phyloP scores from a whole-genome alignment of 2,329 filamentous ascomycete genomes.

The Cercospora sp. region DNA sequence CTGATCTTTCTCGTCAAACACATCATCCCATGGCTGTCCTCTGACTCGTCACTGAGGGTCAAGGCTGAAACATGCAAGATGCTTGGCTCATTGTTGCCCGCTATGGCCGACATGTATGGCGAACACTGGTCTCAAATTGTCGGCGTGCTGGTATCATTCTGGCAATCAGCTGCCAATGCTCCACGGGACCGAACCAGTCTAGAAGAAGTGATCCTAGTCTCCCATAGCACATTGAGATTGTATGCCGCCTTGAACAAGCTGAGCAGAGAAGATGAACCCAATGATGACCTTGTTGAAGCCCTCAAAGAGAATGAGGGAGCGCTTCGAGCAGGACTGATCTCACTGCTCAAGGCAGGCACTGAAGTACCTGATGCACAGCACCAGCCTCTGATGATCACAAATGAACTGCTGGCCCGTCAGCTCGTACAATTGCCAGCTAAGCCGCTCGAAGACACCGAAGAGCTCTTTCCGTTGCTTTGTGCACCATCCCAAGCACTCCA shows the following conservation, averaged over 20 bases:
- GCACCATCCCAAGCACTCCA: conserved; percentile 75
- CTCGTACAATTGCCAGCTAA: conserved; percentile 64
- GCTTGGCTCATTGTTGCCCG: conserved; percentile 63
- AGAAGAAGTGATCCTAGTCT: conserved; percentile 41
- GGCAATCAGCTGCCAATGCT: conserved; percentile 29
- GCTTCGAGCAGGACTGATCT: conserved; percentile 60
- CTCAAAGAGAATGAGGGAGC: conserved; percentile 61
- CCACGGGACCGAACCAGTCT: conserved; percentile 12
- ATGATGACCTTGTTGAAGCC: conserved; percentile 81
- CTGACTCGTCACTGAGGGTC: conserved; percentile 50
- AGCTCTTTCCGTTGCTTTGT: conserved; percentile 74
- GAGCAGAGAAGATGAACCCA: conserved; percentile 60
- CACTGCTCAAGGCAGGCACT: conserved; percentile 57
- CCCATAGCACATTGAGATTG: conserved; percentile 73
- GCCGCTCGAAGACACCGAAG: conserved; percentile 53
- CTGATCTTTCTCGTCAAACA: conserved; percentile 81
- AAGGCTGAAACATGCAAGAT: conserved; percentile 58
- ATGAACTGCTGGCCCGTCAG: conserved; percentile 70
- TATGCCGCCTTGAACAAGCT: conserved; percentile 63
- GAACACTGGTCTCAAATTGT: conserved; percentile 71
- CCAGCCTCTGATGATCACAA: conserved; percentile 72
- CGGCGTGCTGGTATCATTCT: conserved; percentile 39
- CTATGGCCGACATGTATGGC: conserved; percentile 80
- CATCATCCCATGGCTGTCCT: conserved; percentile 68
- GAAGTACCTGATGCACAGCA: conserved; percentile 55